A percentile compares a stretch with the other conserved stretches of the same genome.
Evolutionary conservation across 139 green algal genomes (phyloP).

Genomic region (Diplosphaera chodatii): DNA sequence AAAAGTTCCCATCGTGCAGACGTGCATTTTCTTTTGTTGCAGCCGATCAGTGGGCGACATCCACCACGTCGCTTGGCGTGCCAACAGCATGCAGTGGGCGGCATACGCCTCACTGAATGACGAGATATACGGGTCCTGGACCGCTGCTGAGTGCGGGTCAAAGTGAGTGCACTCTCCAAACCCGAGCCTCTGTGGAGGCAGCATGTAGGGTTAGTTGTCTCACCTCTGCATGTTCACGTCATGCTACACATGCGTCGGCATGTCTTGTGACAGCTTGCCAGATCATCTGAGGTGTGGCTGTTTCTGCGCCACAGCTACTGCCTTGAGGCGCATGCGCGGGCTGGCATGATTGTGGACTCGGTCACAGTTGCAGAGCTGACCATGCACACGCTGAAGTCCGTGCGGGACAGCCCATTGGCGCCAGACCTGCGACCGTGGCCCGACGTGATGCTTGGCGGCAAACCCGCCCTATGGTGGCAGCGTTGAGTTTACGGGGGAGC

Average conservation of each 20-base stretch:
- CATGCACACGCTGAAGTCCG: constrained; percentile 34
- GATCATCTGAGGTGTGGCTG: too few relatives aligned
- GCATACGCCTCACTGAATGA: constrained; percentile 27
- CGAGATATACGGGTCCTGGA: constrained; percentile 56
- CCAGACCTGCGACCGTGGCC: constrained; percentile 33
- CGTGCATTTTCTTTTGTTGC: too few relatives aligned
- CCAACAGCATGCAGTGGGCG: constrained; percentile 23
- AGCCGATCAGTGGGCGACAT: constrained; percentile 47
- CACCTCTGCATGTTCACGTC: too few relatives aligned
- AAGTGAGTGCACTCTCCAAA: constrained; percentile 5
- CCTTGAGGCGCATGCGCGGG: constrained; percentile 59
- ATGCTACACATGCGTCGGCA: background rate
- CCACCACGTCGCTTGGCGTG: constrained; percentile 76
- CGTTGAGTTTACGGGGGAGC: too few relatives aligned
- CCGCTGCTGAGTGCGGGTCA: constrained; percentile 50
- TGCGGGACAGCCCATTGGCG: constrained; percentile 18
- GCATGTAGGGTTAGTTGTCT: too few relatives aligned
- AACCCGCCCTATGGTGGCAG: constrained; percentile 35
- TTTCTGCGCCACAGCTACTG: constrained; percentile 47
- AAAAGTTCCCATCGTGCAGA: too few relatives aligned
- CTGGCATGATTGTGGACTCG: constrained; percentile 56
- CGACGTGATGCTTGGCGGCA: background rate
- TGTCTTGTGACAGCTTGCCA: too few relatives aligned
- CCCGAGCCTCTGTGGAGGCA: too few relatives aligned
- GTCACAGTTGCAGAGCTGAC: constrained; percentile 44